Percentiles rank a stretch among this genome's conserved stretches.
phyloP scores from a whole-genome alignment of 2,329 filamentous ascomycete genomes.

The Orbilia ellipsospora region DNA sequence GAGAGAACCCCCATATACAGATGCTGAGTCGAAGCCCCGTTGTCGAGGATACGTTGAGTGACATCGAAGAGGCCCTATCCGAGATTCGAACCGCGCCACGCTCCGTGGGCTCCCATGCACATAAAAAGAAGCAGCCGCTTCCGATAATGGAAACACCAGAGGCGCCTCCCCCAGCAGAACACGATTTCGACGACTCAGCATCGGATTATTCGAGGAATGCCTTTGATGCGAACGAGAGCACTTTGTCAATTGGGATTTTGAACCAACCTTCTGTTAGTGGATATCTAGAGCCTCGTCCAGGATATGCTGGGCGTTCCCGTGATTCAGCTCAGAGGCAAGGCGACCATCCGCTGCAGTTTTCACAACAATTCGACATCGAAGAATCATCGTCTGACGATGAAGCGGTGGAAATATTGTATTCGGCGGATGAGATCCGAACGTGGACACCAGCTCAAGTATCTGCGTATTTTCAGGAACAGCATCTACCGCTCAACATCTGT shows the following conservation, averaged over 20 bases:
- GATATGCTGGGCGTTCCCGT: slow-evolving; percentile 37
- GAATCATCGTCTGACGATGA: slow-evolving; percentile 58
- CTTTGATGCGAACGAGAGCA: slow-evolving; percentile 37
- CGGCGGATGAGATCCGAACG: slow-evolving; percentile 75
- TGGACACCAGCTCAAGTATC: slow-evolving; percentile 88
- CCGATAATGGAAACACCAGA: slow-evolving; percentile 51
- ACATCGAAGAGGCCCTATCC: slow-evolving; percentile 97
- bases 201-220: slow-evolving; percentile 58
- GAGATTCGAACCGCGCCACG: slow-evolving; percentile 69
- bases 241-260: slow-evolving; percentile 31
- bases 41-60: slow-evolving; percentile 92
- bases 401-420: slow-evolving; percentile 54
- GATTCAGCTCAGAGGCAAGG: slow-evolving; percentile 34
- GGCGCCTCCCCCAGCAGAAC: slow-evolving; percentile 40
- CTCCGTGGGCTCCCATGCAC: slow-evolving; percentile 42
- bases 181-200: slow-evolving; percentile 57
- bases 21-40: slow-evolving; percentile 71
- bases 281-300: slow-evolving; percentile 40
- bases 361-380: slow-evolving; percentile 60
- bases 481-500: slow-evolving; percentile 89
- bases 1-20: slow-evolving; percentile 32
- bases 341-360: slow-evolving; percentile 44
- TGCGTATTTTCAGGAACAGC: slow-evolving; percentile 84
- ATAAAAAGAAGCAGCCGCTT: slow-evolving; percentile 65
- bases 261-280: slow-evolving; percentile 28